phyloP scores from a whole-genome alignment of 345 rosid species.

The Acer yangbiense region DNA sequence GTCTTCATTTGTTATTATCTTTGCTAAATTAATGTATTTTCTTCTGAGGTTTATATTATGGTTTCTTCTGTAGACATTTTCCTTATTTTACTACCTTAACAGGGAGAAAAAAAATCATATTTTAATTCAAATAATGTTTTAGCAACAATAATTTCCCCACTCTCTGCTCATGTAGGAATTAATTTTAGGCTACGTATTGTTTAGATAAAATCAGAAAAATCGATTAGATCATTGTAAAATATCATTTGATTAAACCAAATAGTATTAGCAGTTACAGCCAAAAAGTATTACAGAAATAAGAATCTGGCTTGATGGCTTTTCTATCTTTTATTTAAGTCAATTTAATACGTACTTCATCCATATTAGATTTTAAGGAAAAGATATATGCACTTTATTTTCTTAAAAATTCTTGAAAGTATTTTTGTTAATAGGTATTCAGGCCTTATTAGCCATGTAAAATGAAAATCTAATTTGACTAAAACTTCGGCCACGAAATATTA shows the following conservation, averaged over 20 bases:
- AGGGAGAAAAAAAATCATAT: not conserved
- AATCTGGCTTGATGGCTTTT: not conserved
- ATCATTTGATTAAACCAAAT: not conserved
- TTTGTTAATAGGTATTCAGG: not conserved
- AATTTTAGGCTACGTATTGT: not conserved
- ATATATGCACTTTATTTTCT: not conserved
- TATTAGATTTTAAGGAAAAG: not conserved
- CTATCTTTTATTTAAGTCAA: not conserved
- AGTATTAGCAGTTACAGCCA: not conserved
- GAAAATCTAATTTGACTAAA: not conserved
- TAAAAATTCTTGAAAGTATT: not conserved
- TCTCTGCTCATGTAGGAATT: not conserved
- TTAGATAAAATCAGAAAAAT: not conserved
- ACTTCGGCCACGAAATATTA: not conserved
- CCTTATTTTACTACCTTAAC: not conserved
- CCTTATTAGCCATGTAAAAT: not conserved
- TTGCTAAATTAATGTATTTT: not conserved
- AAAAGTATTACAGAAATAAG: not conserved
- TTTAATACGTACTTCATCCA: not conserved
- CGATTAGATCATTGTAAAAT: not conserved
- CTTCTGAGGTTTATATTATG: not conserved
- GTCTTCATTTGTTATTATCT: slow-evolving; percentile 17
- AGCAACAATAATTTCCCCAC: not conserved
- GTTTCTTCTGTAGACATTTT: not conserved
- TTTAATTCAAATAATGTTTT: not conserved